Percentiles rank a stretch among this genome's conserved stretches.
phyloP scores from a whole-genome alignment of 208 protist species.

The Leishmania gerbilli region DNA sequence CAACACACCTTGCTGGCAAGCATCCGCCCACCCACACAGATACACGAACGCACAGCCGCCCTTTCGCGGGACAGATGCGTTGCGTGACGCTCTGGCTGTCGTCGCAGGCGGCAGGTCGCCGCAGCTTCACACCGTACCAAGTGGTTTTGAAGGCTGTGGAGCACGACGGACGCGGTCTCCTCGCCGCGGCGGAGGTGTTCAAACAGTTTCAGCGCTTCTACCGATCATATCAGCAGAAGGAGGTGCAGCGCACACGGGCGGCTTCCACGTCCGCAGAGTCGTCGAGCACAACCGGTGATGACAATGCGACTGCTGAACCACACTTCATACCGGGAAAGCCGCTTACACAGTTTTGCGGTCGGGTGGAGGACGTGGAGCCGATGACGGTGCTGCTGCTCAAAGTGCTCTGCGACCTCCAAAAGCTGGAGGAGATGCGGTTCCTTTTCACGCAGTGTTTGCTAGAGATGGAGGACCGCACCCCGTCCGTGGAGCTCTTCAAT shows the following conservation, averaged over 20 bases:
- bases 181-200: conserved; percentile 68
- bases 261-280: neutral
- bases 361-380: conserved; percentile 60
- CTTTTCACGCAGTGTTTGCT: conserved; percentile 88
- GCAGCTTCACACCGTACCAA: conserved; percentile 51
- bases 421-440: conserved; percentile 87
- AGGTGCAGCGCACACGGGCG: conserved; percentile 10
- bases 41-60: neutral
- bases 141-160: conserved; percentile 60
- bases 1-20: neutral
- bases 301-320: neutral
- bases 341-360: conserved; percentile 75
- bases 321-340: conserved; percentile 30
- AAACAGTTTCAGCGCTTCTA: conserved; percentile 79
- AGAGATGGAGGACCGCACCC: conserved; percentile 49
- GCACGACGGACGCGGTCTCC: conserved; percentile 56
- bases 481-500: conserved; percentile 84
- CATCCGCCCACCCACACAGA: neutral
- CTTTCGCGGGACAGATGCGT: conserved; percentile 4
- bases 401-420: conserved; percentile 83
- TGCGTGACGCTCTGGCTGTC: neutral
- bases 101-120: neutral
- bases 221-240: conserved; percentile 25
- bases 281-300: neutral
- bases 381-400: conserved; percentile 83